Percentiles rank a stretch among this genome's conserved stretches.
phyloP scores from a whole-genome alignment of 2,329 filamentous ascomycete genomes.

The Macrophomina pseudophaseolina region DNA sequence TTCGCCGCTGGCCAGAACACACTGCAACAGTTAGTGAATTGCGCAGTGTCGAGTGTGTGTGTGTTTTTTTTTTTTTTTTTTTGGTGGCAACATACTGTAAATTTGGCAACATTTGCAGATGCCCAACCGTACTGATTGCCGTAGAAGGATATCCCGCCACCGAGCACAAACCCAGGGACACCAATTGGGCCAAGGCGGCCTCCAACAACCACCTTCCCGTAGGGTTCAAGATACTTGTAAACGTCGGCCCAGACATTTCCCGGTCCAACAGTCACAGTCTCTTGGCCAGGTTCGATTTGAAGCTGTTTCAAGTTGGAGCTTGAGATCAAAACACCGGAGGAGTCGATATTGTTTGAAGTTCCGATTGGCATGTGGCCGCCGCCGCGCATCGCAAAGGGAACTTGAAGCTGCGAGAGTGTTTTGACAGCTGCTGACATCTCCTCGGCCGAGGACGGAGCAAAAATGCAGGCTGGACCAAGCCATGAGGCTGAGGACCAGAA shows the following conservation, averaged over 20 bases:
- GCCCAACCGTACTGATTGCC: slow-evolving; percentile 32
- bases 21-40: background rate
- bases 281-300: slow-evolving; percentile 32
- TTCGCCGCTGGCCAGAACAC: background rate
- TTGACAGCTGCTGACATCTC: background rate
- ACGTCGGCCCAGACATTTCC: slow-evolving; percentile 39
- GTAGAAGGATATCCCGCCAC: slow-evolving; percentile 35
- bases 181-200: slow-evolving; percentile 37
- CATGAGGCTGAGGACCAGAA: background rate
- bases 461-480: slow-evolving; percentile 26
- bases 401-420: background rate
- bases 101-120: slow-evolving; percentile 25
- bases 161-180: slow-evolving; percentile 37
- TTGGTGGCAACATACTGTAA: background rate
- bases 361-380: slow-evolving; percentile 35
- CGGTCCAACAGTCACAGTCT: slow-evolving; percentile 35
- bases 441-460: background rate
- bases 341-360: slow-evolving; percentile 3
- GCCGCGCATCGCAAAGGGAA: slow-evolving; percentile 33
- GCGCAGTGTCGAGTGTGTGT: background rate
- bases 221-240: slow-evolving; percentile 34
- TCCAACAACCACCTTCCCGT: slow-evolving; percentile 33
- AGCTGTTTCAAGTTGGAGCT: slow-evolving; percentile 34
- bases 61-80: background rate
- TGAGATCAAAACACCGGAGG: slow-evolving; percentile 31